Percentiles rank a stretch among this genome's conserved stretches.
Evolutionary conservation across 1,284 basidiomycete species (phyloP).

Genomic region (Cryptococcus deneoformans): DNA sequence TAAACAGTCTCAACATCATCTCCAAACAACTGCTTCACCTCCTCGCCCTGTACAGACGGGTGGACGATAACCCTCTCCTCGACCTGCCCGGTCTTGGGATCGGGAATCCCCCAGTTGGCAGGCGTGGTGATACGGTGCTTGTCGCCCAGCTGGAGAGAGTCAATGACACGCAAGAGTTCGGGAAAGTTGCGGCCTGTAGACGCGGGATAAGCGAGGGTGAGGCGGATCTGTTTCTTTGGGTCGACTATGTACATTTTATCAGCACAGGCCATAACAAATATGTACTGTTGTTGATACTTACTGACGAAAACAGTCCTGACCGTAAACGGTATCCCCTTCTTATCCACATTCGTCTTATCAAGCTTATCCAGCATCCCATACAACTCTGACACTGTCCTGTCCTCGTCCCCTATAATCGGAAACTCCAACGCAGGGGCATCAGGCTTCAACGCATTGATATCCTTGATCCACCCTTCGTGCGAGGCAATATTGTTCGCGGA

Average conservation of each 20-base stretch:
- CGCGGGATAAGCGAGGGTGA: constrained; percentile 88
- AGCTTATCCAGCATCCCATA: constrained; percentile 87
- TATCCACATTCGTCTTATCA: constrained; percentile 83
- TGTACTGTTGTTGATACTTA: too few species aligned
- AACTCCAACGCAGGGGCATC: constrained; percentile 69
- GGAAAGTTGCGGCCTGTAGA: constrained; percentile 67
- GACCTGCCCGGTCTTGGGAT: constrained; percentile 74
- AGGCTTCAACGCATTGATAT: constrained; percentile 72
- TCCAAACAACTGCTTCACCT: constrained; percentile 69
- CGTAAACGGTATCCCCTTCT: constrained; percentile 65
- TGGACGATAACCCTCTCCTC: constrained; percentile 89
- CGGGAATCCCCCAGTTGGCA: constrained; percentile 5
- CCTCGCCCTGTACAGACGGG: constrained; percentile 77
- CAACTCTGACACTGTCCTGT: constrained; percentile 73
- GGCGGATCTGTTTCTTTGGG: constrained; percentile 84
- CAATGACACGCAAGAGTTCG: constrained; percentile 80
- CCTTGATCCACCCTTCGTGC: constrained; percentile 87
- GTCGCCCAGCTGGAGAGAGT: constrained; percentile 91
- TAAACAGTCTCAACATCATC: constrained; percentile 52
- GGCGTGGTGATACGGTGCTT: constrained; percentile 58
- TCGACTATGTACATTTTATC: constrained; percentile 55
- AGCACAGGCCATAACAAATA: too few species aligned
- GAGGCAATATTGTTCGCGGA: constrained; percentile 86
- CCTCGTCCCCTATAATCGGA: constrained; percentile 94
- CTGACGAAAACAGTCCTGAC: constrained; percentile 90